Base-by-base conservation (phyloP, 2,329 filamentous ascomycete species). In the Phialophora verrucosa region DNA sequence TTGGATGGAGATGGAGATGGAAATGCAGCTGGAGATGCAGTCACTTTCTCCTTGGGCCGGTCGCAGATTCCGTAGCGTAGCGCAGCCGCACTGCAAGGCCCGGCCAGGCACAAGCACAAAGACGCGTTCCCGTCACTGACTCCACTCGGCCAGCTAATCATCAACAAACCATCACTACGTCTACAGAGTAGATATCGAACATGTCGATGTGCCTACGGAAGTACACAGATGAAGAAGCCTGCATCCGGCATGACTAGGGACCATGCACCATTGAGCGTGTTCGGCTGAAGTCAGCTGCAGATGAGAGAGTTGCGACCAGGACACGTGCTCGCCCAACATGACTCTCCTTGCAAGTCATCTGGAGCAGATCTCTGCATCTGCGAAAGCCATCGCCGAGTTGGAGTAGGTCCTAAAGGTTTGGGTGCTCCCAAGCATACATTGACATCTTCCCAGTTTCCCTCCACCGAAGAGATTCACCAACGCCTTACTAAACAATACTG, bases 381-480 rank as follows among this genome's bases (percentile, higher is more conserved):
- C 91, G 69, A 86, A 89, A 77, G 89, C 90, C 65, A 93, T 93
- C 71, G 85, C 89, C 67, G 88, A 89, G 59, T 84, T 93, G 20
- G 89, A 90, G 91, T 93, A 80, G 68, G 87, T 55, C 25, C 44
- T 56, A 29, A 60, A 35, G 61, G 44, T 69, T 70, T 72, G 69
- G 38, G 73, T 71, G 69, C 49, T 32, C 12, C 49, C 38, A 31
- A 31, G 64, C 63, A 12, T 20, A 25, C 65, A 70, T 63, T 63
- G 51, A 66, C 27, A 58, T 35, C 29, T 29, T 47, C 54, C 54
- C 75, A 96, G 92, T 38, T 98, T 98, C 73, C 92, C 92, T 49
- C 87, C 87, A 1, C 92, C 94, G n/a, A 96, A 92, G 74, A 93
- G 95, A 75, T 99, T 98, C 81, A 95, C 93, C 72, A 97, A 96